Evolutionary conservation across 2,329 filamentous ascomycete species (phyloP).

Genomic region (Alternaria sp.): DNA sequence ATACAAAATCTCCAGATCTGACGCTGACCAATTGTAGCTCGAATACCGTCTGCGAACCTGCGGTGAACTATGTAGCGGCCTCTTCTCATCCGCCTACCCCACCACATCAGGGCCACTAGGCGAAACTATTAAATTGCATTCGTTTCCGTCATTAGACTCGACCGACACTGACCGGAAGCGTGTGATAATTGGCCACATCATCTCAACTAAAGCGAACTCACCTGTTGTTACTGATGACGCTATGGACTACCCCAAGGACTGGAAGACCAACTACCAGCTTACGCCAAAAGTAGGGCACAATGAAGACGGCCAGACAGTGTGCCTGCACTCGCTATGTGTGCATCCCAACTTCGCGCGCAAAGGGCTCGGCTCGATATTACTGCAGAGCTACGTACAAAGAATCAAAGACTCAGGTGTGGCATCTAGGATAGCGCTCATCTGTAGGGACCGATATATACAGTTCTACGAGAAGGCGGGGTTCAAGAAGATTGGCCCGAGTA

Average conservation of each 20-base stretch:
- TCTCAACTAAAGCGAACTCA: constrained; percentile 75
- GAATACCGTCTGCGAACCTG: constrained; percentile 78
- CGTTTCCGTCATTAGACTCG: constrained; percentile 67
- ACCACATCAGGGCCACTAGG: constrained; percentile 56
- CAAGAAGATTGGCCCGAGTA: constrained; percentile 71
- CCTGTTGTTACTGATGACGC: constrained; percentile 74
- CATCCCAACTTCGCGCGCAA: constrained; percentile 77
- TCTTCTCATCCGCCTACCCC: constrained; percentile 76
- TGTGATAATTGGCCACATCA: constrained; percentile 78
- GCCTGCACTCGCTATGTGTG: constrained; percentile 83
- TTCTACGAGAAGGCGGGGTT: constrained; percentile 84
- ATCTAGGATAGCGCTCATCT: constrained; percentile 78
- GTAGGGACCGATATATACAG: constrained; percentile 74
- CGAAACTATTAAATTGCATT: constrained; percentile 63
- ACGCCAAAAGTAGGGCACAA: constrained; percentile 69
- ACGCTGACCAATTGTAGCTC: constrained; percentile 62
- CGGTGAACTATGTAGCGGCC: constrained; percentile 78
- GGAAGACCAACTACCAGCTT: constrained; percentile 60
- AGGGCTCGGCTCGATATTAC: constrained; percentile 76
- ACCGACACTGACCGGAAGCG: constrained; percentile 66
- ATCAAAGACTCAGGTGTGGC: constrained; percentile 75
- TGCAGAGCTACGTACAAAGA: constrained; percentile 80
- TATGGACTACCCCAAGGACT: constrained; percentile 77
- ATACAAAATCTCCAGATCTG: neutral
- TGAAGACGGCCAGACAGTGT: constrained; percentile 76